Base-by-base conservation (phyloP, 805 yeast species). In the Ogataea glucozyma region DNA sequence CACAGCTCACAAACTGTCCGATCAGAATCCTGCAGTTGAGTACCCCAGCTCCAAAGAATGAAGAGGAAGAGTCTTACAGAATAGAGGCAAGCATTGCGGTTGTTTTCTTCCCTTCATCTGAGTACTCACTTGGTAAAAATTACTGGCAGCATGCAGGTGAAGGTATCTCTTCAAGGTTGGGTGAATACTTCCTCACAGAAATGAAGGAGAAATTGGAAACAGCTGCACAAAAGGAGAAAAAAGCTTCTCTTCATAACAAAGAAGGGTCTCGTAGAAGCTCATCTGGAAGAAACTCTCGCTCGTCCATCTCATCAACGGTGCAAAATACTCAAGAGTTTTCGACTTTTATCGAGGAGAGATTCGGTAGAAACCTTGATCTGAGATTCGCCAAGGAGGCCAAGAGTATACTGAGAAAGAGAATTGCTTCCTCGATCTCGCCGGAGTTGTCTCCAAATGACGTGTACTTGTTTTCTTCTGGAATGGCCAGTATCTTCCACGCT, bases 91-190 rank as follows among this genome's bases (percentile, higher is more conserved):
- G 77, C 30, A 77, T 91, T 41, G 84, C 90, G 0, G 85, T 80
- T 16, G 88, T 89, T n/a, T 82, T 93, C 48, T 86, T 85, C 56
- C 87, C 87, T 2, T 62, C 70, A 2, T 68, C 71, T 3, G 80
- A 74, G 45, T 80, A 72, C 48, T 62, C 78, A 1, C 62, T 85
- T 4, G 90, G 93, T 29, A 89, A 88, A 60, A 80, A 80, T 54
- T 93, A 88, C 66, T 93, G 99, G 99, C 97, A 91, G 62, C 97
- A 90, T 58, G 72, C 96, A 0, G 99, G 99, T 20, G 97, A 91
- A 64, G 96, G 97, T n/a, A 78, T 93, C 20, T 87, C 96, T 12
- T 87, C 96, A 26, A 72, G 98, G 55, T 68, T 83, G 60, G 97
- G 89, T 1, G 97, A 90, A 63, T 93, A 88, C 57, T 80, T 86